Conservation (phyloP, 805 yeast species). For the Zygosaccharomyces pseudorouxii region DNA sequence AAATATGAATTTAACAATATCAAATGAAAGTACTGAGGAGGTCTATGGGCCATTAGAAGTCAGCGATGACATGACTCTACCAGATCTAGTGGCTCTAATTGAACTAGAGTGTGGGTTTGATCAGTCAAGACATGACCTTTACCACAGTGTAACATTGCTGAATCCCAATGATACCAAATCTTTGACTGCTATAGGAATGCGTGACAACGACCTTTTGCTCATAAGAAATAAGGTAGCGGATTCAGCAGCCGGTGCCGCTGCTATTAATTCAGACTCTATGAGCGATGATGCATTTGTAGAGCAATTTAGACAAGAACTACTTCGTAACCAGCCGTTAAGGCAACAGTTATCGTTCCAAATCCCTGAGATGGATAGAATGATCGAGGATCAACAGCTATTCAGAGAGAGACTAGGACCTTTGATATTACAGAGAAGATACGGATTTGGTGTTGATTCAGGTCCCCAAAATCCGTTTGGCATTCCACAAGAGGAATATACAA, state of each 20-base stretch:
- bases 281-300: slow-evolving; percentile 38
- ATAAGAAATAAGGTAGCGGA: slow-evolving; percentile 29
- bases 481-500: slow-evolving; percentile 44
- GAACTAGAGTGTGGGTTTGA: slow-evolving; percentile 62
- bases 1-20: slow-evolving; percentile 46
- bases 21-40: slow-evolving; percentile 46
- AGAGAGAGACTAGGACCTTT: slow-evolving; percentile 38
- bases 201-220: slow-evolving; percentile 57
- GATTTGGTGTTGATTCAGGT: slow-evolving; percentile 5
- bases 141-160: slow-evolving; percentile 44
- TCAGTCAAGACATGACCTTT: slow-evolving; percentile 44
- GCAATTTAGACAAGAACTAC: slow-evolving; percentile 44
- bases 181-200: slow-evolving; percentile 45
- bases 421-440: slow-evolving; percentile 33
- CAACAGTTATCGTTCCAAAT: slow-evolving; percentile 36
- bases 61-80: slow-evolving; percentile 55
- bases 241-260: background rate
- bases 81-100: slow-evolving; percentile 67
- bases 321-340: slow-evolving; percentile 40
- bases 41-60: slow-evolving; percentile 53
- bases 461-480: slow-evolving; percentile 33
- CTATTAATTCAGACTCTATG: slow-evolving; percentile 3
- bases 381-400: slow-evolving; percentile 49
- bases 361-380: slow-evolving; percentile 45
- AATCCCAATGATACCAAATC: slow-evolving; percentile 31